These are phyloP conservation scores for Glutinoglossum americanum DNA, from an alignment of 495 filamentous ascomycete species.

Conservation along the genomic window DNA sequence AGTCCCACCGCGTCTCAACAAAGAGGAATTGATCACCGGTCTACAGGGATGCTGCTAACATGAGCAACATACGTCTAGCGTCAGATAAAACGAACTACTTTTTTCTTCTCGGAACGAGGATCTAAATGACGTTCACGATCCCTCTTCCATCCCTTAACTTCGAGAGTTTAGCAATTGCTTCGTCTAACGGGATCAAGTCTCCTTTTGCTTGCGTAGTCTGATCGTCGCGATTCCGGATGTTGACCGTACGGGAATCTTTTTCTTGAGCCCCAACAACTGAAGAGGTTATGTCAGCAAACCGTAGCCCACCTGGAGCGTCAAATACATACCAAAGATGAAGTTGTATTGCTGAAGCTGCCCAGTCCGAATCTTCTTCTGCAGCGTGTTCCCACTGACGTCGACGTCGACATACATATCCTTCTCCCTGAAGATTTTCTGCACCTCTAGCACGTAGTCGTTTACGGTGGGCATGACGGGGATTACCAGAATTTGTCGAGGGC, in stretches of 20 bases:
- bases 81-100: too few species aligned
- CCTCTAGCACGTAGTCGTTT: conserved; percentile 71
- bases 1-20: too few species aligned
- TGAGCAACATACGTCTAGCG: too few species aligned
- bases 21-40: too few species aligned
- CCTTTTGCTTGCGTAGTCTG: conserved; percentile 57
- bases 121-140: conserved; percentile 28
- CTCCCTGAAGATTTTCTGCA: conserved; percentile 37
- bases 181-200: conserved; percentile 48
- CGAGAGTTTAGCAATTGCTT: conserved; percentile 51
- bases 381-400: conserved; percentile 73
- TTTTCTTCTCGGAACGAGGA: too few species aligned
- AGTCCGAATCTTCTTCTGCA: conserved; percentile 87
- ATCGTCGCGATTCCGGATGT: conserved; percentile 81
- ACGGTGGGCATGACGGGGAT: conserved; percentile 74
- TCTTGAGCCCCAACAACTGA: conserved; percentile 70
- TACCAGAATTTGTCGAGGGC: conserved; percentile 75
- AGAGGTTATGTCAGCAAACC: neutral
- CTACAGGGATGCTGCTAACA: too few species aligned
- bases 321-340: conserved; percentile 54
- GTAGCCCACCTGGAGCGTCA: too few species aligned
- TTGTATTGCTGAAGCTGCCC: conserved; percentile 81
- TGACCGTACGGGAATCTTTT: conserved; percentile 53
- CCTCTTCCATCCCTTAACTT: conserved; percentile 44
- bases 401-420: conserved; percentile 61